Evolutionary conservation across 2,329 filamentous ascomycete genomes (phyloP).

Genomic region (Diaporthe helianthi): DNA sequence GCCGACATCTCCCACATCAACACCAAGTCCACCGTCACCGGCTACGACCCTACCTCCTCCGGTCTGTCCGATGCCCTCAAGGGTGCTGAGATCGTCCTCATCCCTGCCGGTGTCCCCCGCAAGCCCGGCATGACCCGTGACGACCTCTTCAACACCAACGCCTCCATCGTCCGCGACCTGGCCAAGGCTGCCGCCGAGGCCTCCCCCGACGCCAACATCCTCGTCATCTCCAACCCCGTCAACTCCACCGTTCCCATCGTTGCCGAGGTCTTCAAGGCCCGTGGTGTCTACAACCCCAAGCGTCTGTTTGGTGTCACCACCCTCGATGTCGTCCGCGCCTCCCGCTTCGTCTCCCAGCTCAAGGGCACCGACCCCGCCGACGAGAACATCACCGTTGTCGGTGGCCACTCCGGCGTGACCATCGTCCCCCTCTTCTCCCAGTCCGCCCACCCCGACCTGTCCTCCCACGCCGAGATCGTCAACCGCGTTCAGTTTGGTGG

Average conservation of each 20-base stretch:
- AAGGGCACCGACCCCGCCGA: conserved; percentile 88
- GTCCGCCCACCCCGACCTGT: conserved; percentile 84
- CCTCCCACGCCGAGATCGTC: conserved; percentile 80
- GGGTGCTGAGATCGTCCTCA: conserved; percentile 92
- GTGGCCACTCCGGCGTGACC: conserved; percentile 97
- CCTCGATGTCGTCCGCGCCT: conserved; percentile 96
- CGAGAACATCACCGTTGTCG: conserved; percentile 95
- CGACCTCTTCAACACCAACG: conserved; percentile 99
- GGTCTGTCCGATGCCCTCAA: conserved; percentile 83
- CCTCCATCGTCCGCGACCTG: conserved; percentile 97
- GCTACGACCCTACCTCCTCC: conserved; percentile 79
- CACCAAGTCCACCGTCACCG: conserved; percentile 94
- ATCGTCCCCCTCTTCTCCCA: conserved; percentile 98
- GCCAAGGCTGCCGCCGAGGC: conserved; percentile 92
- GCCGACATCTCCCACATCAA: conserved; percentile 99
- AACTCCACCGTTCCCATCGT: conserved; percentile 99
- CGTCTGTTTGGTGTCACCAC: conserved; percentile 99
- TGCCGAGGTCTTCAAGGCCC: conserved; percentile 94
- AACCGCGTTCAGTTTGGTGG: conserved; percentile 98
- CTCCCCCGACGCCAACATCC: conserved; percentile 89
- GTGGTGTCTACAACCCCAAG: conserved; percentile 98
- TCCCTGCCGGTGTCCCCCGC: conserved; percentile 97
- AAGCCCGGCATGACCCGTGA: conserved; percentile 99
- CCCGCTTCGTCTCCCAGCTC: conserved; percentile 95
- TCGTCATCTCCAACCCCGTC: conserved; percentile 99